These are phyloP conservation scores for Daldinia eschscholtzii DNA, from an alignment of 2,329 filamentous ascomycete genomes.

Conservation along the genomic window DNA sequence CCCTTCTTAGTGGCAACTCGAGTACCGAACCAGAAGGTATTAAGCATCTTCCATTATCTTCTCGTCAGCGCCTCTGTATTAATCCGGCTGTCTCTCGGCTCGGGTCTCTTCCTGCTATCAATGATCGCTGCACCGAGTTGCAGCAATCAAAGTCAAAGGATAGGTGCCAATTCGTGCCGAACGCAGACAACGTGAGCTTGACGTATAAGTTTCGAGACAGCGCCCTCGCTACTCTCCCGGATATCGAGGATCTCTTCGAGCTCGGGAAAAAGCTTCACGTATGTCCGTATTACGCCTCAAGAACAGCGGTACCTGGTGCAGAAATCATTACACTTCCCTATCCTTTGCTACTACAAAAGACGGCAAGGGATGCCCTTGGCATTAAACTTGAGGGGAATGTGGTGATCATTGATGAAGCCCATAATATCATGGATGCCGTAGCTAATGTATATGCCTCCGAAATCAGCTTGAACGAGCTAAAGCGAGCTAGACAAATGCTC, in stretches of 20 bases:
- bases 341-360: slow-evolving; percentile 87
- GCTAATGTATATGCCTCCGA: slow-evolving; percentile 86
- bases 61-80: slow-evolving; percentile 89
- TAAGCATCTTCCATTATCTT: slow-evolving; percentile 86
- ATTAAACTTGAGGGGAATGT: slow-evolving; percentile 89
- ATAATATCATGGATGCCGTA: slow-evolving; percentile 97
- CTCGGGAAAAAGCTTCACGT: slow-evolving; percentile 84
- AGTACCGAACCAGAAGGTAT: slow-evolving; percentile 66
- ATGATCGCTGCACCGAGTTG: slow-evolving; percentile 90
- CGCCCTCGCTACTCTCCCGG: slow-evolving; percentile 83
- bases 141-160: slow-evolving; percentile 78
- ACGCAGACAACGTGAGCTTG: slow-evolving; percentile 77
- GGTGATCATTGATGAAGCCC: slow-evolving; percentile 96
- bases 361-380: slow-evolving; percentile 86
- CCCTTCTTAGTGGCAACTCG: slow-evolving; percentile 50
- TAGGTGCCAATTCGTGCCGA: slow-evolving; percentile 82
- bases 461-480: slow-evolving; percentile 79
- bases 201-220: slow-evolving; percentile 88
- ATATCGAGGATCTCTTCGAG: slow-evolving; percentile 89
- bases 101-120: slow-evolving; percentile 82
- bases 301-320: slow-evolving; percentile 82
- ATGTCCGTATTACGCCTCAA: slow-evolving; percentile 97
- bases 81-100: slow-evolving; percentile 84
- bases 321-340: slow-evolving; percentile 96
- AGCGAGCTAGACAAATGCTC: slow-evolving; percentile 79